Percentiles rank a stretch among this genome's conserved stretches.
These are phyloP conservation scores for Eremochloa ophiuroides DNA, from an alignment of 176 grass and related monocot species.

Conservation along the genomic window DNA sequence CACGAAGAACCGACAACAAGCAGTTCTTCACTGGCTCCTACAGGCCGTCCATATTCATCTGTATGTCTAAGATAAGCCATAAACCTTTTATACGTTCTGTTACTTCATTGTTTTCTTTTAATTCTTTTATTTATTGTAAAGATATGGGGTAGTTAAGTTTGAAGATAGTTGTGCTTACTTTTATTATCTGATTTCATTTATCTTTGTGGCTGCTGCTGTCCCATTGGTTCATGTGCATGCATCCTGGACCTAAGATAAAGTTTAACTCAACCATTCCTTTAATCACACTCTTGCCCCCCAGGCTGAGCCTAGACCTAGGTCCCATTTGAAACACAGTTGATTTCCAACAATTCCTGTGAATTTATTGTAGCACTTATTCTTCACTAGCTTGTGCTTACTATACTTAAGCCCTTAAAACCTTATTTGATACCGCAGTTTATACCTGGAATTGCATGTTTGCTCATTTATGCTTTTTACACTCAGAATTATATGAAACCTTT, in stretches of 20 bases:
- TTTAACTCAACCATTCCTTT: background rate
- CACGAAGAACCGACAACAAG: conserved; percentile 64
- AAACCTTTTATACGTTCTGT: background rate
- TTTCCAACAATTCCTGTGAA: background rate
- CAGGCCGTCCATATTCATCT: conserved; percentile 51
- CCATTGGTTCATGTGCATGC: background rate
- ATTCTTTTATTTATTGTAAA: background rate
- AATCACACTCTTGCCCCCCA: background rate
- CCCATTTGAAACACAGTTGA: background rate
- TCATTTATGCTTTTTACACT: conserved; percentile 12
- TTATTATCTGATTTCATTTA: background rate
- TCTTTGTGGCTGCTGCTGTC: background rate
- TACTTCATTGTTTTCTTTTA: conserved; percentile 8
- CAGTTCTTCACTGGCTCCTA: conserved; percentile 28
- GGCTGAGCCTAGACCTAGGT: background rate
- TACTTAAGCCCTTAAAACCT: background rate
- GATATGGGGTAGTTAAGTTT: no score
- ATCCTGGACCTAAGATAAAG: background rate
- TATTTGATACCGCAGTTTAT: conserved; percentile 6
- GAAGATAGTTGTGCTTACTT: no score
- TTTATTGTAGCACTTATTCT: background rate
- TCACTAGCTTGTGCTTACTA: background rate
- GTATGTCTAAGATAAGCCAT: conserved; percentile 42
- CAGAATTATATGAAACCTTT: conserved; percentile 19
- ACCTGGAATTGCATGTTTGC: conserved; percentile 2